phyloP scores from a whole-genome alignment of 2,329 filamentous ascomycete genomes.

The Blastomyces silverae region DNA sequence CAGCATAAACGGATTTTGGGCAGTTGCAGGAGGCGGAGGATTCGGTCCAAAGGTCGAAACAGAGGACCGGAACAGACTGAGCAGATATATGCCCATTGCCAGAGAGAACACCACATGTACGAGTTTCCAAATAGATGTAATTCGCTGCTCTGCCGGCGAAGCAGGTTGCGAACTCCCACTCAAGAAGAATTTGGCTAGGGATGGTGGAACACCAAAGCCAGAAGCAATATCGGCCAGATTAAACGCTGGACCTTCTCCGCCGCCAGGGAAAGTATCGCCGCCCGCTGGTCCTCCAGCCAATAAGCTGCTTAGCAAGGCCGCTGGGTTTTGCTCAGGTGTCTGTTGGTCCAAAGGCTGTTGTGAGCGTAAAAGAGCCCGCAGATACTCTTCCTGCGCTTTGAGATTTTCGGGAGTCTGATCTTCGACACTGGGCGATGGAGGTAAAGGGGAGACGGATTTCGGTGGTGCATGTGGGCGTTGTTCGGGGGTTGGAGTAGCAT shows the following conservation, averaged over 20 bases:
- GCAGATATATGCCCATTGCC: slow-evolving; percentile 49
- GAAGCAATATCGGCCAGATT: slow-evolving; percentile 30
- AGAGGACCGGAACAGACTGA: slow-evolving; percentile 34
- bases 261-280: slow-evolving; percentile 21
- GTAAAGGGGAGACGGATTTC: slow-evolving; percentile 16
- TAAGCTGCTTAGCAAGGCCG: slow-evolving; percentile 34
- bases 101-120: slow-evolving; percentile 54
- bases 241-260: slow-evolving; percentile 26
- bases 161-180: slow-evolving; percentile 35
- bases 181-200: slow-evolving; percentile 35
- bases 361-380: slow-evolving; percentile 38
- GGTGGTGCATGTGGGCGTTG: slow-evolving; percentile 19
- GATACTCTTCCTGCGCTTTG: slow-evolving; percentile 38
- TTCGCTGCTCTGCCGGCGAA: slow-evolving; percentile 33
- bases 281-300: slow-evolving; percentile 27
- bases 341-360: slow-evolving; percentile 23
- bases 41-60: slow-evolving; percentile 23
- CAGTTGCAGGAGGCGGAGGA: slow-evolving; percentile 41
- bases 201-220: slow-evolving; percentile 41
- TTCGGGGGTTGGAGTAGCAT: slow-evolving; percentile 19
- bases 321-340: slow-evolving; percentile 29
- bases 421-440: slow-evolving; percentile 21
- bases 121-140: slow-evolving; percentile 47
- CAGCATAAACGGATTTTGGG: slow-evolving; percentile 41
- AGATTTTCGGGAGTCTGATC: slow-evolving; percentile 31